These are phyloP conservation scores for Debaryomyces sp. DNA, from an alignment of 1,139 yeast species.

Conservation along the genomic window DNA sequence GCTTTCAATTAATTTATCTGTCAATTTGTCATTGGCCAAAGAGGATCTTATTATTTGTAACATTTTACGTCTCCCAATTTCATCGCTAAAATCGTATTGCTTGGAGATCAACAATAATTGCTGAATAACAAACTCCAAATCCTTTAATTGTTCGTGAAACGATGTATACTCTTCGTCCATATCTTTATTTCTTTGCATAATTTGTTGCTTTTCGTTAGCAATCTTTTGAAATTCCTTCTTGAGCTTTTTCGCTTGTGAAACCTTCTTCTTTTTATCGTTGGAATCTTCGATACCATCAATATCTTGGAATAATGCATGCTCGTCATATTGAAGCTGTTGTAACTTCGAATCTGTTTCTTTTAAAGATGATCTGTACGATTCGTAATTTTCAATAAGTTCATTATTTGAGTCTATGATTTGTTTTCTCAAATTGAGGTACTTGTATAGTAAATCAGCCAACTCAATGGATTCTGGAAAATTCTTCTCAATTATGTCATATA, in stretches of 20 bases:
- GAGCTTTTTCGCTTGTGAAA: slow-evolving; percentile 4
- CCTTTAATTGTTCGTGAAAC: slow-evolving; percentile 46
- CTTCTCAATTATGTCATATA: slow-evolving; percentile 63
- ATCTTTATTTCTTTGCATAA: slow-evolving; percentile 9
- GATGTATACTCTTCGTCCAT: slow-evolving; percentile 27
- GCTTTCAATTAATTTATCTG: slow-evolving; percentile 55
- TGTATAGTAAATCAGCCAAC: slow-evolving; percentile 60
- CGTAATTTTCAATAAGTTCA: slow-evolving; percentile 22
- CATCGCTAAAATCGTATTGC: slow-evolving; percentile 86
- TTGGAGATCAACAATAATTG: slow-evolving; percentile 72
- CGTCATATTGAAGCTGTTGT: slow-evolving; percentile 14
- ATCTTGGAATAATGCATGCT: slow-evolving; percentile 1
- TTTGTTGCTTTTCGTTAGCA: slow-evolving; percentile 7
- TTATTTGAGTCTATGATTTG: slow-evolving; percentile 36
- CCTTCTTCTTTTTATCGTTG: slow-evolving; percentile 1
- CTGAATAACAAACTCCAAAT: slow-evolving; percentile 72
- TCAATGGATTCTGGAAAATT: slow-evolving; percentile 82
- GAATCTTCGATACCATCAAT: slow-evolving; percentile 7
- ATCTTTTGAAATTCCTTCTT: slow-evolving; percentile 14
- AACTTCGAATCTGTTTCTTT: slow-evolving; percentile 17
- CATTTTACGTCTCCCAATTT: slow-evolving; percentile 85
- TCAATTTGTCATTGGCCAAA: slow-evolving; percentile 55
- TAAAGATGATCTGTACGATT: slow-evolving; percentile 13
- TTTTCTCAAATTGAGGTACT: slow-evolving; percentile 53
- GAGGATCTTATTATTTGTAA: slow-evolving; percentile 69